Conservation (phyloP, 495 filamentous ascomycete genomes). For the Oleoguttula mirabilis region DNA sequence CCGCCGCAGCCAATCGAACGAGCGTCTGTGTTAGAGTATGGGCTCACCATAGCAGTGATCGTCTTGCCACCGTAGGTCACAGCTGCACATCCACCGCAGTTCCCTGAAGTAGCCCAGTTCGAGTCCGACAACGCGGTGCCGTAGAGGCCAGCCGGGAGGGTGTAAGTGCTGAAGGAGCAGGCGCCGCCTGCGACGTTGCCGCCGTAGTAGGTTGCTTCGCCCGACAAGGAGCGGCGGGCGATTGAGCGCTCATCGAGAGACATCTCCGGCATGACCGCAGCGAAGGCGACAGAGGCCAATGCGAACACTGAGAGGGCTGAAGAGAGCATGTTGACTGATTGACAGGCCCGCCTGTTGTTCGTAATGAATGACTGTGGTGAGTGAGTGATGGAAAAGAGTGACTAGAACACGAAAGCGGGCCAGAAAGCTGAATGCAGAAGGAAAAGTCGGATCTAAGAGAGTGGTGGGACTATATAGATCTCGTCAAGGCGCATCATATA, state of each 20-base stretch:
- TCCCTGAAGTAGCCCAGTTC: slow-evolving; percentile 40
- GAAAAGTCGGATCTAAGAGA: too few species aligned
- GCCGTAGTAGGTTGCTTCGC: slow-evolving; percentile 31
- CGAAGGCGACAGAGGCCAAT: slow-evolving; percentile 8
- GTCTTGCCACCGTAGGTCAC: slow-evolving; percentile 44
- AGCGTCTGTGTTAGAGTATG: neutral
- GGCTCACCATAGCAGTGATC: slow-evolving; percentile 50
- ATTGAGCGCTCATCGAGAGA: slow-evolving; percentile 9
- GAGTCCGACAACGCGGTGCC: slow-evolving; percentile 42
- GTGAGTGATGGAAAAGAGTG: too few species aligned
- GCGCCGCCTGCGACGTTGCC: slow-evolving; percentile 46
- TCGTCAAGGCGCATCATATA: too few species aligned
- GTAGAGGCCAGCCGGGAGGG: slow-evolving; percentile 40
- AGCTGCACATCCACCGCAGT: slow-evolving; percentile 47
- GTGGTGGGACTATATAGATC: too few species aligned
- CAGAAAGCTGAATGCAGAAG: too few species aligned
- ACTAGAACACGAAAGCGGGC: too few species aligned
- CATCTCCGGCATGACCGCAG: slow-evolving; percentile 1
- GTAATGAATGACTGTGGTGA: slow-evolving; percentile 8
- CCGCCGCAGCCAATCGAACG: too few species aligned
- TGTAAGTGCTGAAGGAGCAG: slow-evolving; percentile 49
- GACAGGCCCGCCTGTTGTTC: slow-evolving; percentile 9
- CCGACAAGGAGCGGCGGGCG: slow-evolving; percentile 7
- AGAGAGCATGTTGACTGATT: slow-evolving; percentile 7
- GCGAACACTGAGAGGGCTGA: slow-evolving; percentile 1